A percentile compares a stretch with the other conserved stretches of the same genome.
Evolutionary conservation across 139 green algal species (phyloP).

Genomic region (Monoraphidium neglectum): DNA sequence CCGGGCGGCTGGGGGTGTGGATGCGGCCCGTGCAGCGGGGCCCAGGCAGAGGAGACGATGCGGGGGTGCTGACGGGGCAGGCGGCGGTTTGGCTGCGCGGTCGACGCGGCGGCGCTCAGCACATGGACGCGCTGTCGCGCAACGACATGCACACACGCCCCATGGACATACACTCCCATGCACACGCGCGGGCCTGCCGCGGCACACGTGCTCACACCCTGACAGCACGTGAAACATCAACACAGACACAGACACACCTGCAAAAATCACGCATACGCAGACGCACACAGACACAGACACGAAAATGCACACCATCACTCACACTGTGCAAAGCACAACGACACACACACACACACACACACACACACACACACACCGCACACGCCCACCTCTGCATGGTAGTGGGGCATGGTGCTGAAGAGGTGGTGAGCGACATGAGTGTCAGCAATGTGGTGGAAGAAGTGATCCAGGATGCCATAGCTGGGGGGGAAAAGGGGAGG

Average conservation of each 20-base stretch:
- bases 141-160: no score
- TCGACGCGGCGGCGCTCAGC: no score
- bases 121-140: no score
- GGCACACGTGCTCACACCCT: no score
- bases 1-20: no score
- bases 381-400: constrained; percentile 77
- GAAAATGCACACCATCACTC: no score
- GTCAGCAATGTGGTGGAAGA: constrained; percentile 91
- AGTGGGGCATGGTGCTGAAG: constrained; percentile 93
- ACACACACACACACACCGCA: background rate
- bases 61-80: background rate
- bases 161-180: no score
- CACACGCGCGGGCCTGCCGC: no score
- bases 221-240: no score
- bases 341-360: background rate
- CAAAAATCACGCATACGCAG: background rate
- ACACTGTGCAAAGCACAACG: background rate
- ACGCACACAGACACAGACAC: background rate
- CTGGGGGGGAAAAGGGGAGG: constrained; percentile 10
- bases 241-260: background rate
- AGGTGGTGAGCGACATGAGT: constrained; percentile 94
- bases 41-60: no score
- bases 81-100: no score
- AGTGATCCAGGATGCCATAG: constrained; percentile 82
- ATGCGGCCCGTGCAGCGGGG: background rate